Conservation (phyloP, 148 eudicot genomes). For the Amaranthus hypochondriacus region DNA sequence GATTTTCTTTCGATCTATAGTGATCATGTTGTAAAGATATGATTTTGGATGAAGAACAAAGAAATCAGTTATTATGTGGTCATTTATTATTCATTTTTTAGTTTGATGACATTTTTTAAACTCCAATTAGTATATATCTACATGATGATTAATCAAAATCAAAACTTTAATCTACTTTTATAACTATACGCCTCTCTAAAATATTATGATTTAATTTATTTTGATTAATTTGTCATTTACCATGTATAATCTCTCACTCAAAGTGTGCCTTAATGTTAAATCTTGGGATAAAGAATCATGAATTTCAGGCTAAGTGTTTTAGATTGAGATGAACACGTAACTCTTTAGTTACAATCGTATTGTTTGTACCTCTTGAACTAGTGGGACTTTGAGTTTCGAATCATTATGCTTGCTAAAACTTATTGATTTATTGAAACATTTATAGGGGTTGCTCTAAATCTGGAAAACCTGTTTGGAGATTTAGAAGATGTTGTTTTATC, state of each 20-base stretch:
- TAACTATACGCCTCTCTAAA: slow-evolving; percentile 1
- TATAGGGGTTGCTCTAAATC: slow-evolving; percentile 35
- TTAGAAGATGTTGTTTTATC: slow-evolving; percentile 43
- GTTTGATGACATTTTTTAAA: slow-evolving; percentile 14
- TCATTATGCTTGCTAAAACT: neutral
- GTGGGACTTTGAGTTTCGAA: neutral
- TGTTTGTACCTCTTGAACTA: too few relatives aligned
- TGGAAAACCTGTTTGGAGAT: slow-evolving; percentile 53
- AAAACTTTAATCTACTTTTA: slow-evolving; percentile 17
- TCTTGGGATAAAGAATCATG: too few relatives aligned
- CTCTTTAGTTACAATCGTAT: neutral
- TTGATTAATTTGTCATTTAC: too few relatives aligned
- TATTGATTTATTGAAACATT: slow-evolving; percentile 9
- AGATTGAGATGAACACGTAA: neutral
- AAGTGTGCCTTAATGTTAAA: too few relatives aligned
- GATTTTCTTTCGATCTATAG: slow-evolving; percentile 34
- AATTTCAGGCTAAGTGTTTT: too few relatives aligned
- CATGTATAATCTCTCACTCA: too few relatives aligned
- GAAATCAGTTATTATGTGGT: slow-evolving; percentile 13
- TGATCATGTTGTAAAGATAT: slow-evolving; percentile 38
- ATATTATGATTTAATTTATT: neutral
- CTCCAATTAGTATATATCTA: neutral
- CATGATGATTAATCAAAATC: slow-evolving; percentile 30
- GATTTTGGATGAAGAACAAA: neutral
- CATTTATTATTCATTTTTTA: neutral